These are phyloP conservation scores for Dactylellina drechsleri DNA, from an alignment of 2,329 filamentous ascomycete genomes.

Conservation along the genomic window DNA sequence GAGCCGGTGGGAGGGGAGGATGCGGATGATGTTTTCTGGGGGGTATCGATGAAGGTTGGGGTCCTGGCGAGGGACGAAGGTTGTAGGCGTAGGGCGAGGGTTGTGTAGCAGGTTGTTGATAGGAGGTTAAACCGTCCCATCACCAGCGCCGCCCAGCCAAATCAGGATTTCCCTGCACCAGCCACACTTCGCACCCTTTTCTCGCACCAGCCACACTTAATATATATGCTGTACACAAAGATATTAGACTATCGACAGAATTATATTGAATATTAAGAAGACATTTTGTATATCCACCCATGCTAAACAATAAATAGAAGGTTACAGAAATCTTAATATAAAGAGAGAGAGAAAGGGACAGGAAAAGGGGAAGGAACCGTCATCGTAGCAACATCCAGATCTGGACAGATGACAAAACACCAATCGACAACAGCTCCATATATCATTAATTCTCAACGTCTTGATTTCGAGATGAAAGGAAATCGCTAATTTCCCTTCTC, in stretches of 20 bases:
- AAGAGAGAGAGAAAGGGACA: not conserved
- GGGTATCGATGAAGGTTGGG: conserved; percentile 34
- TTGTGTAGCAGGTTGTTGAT: conserved; percentile 55
- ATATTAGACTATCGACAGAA: no score
- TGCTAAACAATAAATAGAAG: not conserved
- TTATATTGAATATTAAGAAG: not conserved
- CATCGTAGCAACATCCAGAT: no score
- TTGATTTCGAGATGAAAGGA: conserved; percentile 3
- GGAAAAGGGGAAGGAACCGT: not conserved
- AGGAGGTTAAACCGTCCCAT: conserved; percentile 46
- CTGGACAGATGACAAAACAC: no score
- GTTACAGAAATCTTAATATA: not conserved
- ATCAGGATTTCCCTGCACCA: conserved; percentile 46
- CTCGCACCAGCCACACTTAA: not conserved
- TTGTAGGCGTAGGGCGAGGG: conserved; percentile 35
- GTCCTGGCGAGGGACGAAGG: conserved; percentile 21
- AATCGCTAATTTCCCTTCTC: conserved; percentile 14
- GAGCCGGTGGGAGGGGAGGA: conserved; percentile 20
- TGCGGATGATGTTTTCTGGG: conserved; percentile 23
- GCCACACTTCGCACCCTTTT: conserved; percentile 26
- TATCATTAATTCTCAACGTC: not conserved
- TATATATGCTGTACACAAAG: no score
- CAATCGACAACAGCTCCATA: no score
- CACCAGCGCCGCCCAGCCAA: conserved; percentile 24
- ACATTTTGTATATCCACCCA: no score